phyloP scores from a whole-genome alignment of 371 early-diverging fungal genomes.

The Mucor irregularis region DNA sequence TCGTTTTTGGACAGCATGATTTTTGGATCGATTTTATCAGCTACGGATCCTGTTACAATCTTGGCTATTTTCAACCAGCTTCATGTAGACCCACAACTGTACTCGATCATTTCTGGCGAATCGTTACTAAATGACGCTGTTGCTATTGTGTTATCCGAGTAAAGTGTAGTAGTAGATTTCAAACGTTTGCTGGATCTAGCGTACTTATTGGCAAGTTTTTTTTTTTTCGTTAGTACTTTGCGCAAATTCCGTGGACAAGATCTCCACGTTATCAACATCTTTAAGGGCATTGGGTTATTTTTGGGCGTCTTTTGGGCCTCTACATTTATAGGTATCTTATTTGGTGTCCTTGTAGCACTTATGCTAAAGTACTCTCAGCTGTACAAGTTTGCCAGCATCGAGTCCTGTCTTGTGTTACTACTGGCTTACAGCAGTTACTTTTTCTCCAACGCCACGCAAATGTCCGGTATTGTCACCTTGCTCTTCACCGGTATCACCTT shows the following conservation, averaged over 20 bases:
- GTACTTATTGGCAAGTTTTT: not conserved
- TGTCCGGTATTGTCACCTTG: constrained; percentile 93
- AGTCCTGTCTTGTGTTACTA: constrained; percentile 81
- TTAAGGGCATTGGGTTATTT: constrained; percentile 75
- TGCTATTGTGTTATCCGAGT: constrained; percentile 91
- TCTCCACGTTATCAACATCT: constrained; percentile 68
- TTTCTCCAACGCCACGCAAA: constrained; percentile 82
- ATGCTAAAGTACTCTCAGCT: constrained; percentile 80
- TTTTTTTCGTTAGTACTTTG: constrained; percentile 57
- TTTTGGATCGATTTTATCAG: constrained; percentile 90
- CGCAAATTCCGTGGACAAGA: constrained; percentile 80
- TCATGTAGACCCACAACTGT: constrained; percentile 89
- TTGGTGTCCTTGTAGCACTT: constrained; percentile 78
- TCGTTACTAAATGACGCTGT: constrained; percentile 93
- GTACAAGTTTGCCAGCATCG: constrained; percentile 76
- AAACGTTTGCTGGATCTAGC: no score
- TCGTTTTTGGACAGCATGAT: constrained; percentile 89
- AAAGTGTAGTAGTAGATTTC: constrained; percentile 33
- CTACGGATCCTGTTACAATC: constrained; percentile 96
- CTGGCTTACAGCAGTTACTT: constrained; percentile 91
- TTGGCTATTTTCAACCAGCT: constrained; percentile 91
- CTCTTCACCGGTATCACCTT: constrained; percentile 91
- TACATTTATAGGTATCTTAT: constrained; percentile 76
- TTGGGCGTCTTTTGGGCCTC: constrained; percentile 83
- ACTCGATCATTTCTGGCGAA: constrained; percentile 94